A percentile compares a stretch with the other conserved stretches of the same genome.
Evolutionary conservation across 257 asterid genomes (phyloP).

Genomic region (Forsythia viridissima): DNA sequence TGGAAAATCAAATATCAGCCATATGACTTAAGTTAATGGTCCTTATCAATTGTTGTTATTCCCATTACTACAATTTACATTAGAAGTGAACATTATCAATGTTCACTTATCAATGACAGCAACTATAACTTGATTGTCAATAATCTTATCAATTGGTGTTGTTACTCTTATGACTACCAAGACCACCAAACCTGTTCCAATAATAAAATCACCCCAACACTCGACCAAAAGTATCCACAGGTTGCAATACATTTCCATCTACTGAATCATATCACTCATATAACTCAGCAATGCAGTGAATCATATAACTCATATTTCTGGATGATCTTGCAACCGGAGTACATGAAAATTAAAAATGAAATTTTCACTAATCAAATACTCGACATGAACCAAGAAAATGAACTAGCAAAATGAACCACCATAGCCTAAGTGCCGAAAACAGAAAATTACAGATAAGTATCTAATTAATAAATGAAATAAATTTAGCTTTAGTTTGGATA

Average conservation of each 20-base stretch:
- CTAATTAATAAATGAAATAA: no score
- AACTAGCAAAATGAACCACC: no score
- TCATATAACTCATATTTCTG: constrained; percentile 2
- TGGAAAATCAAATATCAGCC: no score
- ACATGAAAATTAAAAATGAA: constrained; percentile 5
- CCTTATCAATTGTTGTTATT: constrained; percentile 49
- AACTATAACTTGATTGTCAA: neutral
- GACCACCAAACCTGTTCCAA: constrained; percentile 73
- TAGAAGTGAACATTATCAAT: constrained; percentile 22
- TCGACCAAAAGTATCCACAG: constrained; percentile 97
- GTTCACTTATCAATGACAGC: constrained; percentile 22
- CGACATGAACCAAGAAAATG: no score
- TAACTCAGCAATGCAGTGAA: neutral
- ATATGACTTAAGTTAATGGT: no score
- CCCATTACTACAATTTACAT: constrained; percentile 81
- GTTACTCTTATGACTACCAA: neutral
- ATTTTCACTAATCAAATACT: constrained; percentile 3
- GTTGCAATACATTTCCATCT: constrained; percentile 83
- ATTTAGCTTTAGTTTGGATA: no score
- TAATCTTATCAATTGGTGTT: neutral
- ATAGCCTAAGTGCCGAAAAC: neutral
- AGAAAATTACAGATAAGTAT: no score
- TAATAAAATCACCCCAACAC: constrained; percentile 82
- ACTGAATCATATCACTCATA: neutral
- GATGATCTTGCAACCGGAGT: constrained; percentile 15